Conservation (phyloP, 2,329 filamentous ascomycete genomes). For the Ophiostoma piceae region DNA sequence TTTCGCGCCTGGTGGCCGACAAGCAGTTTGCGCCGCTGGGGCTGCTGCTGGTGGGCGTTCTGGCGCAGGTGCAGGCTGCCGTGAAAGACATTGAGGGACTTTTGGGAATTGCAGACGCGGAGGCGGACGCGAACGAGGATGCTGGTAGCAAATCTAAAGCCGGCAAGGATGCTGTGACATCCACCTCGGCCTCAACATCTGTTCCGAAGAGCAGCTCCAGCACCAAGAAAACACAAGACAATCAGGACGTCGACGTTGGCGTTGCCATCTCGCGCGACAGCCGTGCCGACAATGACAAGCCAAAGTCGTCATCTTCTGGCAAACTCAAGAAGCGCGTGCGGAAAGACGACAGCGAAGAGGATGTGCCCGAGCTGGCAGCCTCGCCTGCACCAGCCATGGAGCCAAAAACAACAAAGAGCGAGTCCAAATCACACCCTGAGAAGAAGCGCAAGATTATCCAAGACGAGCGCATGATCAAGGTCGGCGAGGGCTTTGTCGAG, state of each 20-base stretch:
- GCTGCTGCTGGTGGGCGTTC: conserved; percentile 58
- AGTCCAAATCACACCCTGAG: background rate
- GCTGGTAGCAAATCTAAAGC: background rate
- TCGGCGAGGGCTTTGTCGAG: background rate
- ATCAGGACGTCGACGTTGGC: conserved; percentile 24
- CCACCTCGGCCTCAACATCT: background rate
- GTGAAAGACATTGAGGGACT: background rate
- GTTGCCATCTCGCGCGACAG: conserved; percentile 22
- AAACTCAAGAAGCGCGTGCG: conserved; percentile 25
- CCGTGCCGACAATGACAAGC: background rate
- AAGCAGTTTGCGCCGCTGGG: conserved; percentile 68
- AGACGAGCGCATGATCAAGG: background rate
- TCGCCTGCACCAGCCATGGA: background rate
- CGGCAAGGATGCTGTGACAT: background rate
- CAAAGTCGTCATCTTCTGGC: background rate
- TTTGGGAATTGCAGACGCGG: background rate
- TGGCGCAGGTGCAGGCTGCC: conserved; percentile 45
- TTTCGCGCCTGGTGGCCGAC: conserved; percentile 66
- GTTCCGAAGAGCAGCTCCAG: background rate
- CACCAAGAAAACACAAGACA: background rate
- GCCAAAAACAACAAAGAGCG: background rate
- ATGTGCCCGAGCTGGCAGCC: background rate
- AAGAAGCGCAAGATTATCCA: conserved; percentile 18
- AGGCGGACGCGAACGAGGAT: background rate
- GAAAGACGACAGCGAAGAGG: conserved; percentile 41